Conservation (phyloP, 768 basidiomycete species). For the Postia placenta region DNA sequence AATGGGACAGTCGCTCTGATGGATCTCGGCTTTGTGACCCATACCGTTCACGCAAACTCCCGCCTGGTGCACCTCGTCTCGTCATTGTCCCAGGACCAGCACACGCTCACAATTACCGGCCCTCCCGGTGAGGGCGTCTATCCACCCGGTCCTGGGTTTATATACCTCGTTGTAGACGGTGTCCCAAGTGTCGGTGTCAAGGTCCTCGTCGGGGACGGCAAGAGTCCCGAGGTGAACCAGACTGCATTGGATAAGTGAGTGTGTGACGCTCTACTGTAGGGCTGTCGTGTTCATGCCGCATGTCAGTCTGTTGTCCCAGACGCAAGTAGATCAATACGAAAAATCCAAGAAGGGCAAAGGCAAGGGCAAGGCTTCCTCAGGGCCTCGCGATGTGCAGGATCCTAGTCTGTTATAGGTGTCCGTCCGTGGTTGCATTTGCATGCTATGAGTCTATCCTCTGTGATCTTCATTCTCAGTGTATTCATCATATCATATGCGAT, state of each 20-base stretch:
- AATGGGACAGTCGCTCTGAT: conserved; percentile 54
- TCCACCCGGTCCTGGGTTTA: conserved; percentile 78
- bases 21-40: conserved; percentile 81
- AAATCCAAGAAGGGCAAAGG: conserved; percentile 24
- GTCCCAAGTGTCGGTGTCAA: conserved; percentile 57
- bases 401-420: background rate
- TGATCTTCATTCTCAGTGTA: background rate
- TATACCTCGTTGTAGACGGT: conserved; percentile 62
- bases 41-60: conserved; percentile 68
- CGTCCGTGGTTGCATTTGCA: background rate
- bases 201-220: conserved; percentile 66
- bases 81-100: conserved; percentile 35
- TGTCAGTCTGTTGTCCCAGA: conserved; percentile 43
- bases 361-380: background rate
- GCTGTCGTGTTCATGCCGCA: background rate
- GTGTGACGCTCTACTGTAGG: background rate
- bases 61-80: conserved; percentile 64
- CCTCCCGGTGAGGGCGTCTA: conserved; percentile 64
- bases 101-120: conserved; percentile 49
- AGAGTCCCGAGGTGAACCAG: conserved; percentile 51
- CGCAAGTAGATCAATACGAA: conserved; percentile 46
- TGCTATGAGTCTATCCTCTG: background rate
- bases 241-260: conserved; percentile 53
- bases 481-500: background rate
- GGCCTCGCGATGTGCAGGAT: background rate